Conservation (phyloP, 2,329 filamentous ascomycete species). For the Pseudocercospora fuligena region DNA sequence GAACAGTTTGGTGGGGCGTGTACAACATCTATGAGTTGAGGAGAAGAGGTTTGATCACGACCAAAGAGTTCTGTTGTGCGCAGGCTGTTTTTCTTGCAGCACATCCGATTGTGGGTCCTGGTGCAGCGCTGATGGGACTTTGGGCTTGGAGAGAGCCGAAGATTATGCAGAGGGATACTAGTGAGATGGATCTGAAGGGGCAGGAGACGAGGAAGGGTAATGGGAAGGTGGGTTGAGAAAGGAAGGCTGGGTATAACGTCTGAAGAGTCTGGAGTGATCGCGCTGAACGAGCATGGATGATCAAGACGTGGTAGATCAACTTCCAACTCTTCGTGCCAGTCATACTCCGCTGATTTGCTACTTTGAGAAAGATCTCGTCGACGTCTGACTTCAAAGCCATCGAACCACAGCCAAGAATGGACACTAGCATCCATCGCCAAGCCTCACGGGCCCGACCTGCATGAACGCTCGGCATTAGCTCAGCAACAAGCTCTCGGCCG, state of each 20-base stretch:
- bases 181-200: too few relatives aligned
- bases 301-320: too few relatives aligned
- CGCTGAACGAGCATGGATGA: too few relatives aligned
- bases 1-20: background rate
- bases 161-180: background rate
- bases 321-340: too few relatives aligned
- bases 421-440: background rate
- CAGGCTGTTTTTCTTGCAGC: background rate
- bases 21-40: background rate
- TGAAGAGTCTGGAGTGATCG: too few relatives aligned
- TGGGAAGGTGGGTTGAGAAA: background rate
- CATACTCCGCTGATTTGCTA: too few relatives aligned
- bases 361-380: too few relatives aligned
- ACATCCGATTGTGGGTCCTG: background rate
- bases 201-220: background rate
- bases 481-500: background rate
- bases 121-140: background rate
- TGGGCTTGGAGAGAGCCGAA: background rate
- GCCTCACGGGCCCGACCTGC: background rate
- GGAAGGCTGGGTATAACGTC: too few relatives aligned
- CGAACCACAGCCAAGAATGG: background rate
- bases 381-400: too few relatives aligned
- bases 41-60: background rate
- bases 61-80: background rate
- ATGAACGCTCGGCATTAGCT: background rate